Percentiles rank a stretch among this genome's conserved stretches.
phyloP scores from a whole-genome alignment of 2,329 filamentous ascomycete species.

The Verticillium longisporum region DNA sequence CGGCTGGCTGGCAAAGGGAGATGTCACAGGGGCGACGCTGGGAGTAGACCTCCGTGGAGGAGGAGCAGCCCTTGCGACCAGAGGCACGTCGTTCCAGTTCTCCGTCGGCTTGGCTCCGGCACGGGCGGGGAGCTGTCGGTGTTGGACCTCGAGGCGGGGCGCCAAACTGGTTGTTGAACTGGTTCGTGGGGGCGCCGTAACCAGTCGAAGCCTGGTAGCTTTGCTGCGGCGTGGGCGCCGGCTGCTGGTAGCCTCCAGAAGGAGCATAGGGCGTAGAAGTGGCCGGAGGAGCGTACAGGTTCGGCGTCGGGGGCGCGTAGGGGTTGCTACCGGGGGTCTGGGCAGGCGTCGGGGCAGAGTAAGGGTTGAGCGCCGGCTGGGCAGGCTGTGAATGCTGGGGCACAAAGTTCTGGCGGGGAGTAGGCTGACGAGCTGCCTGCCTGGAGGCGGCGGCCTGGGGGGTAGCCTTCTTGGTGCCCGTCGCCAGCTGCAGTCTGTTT shows the following conservation, averaged over 20 bases:
- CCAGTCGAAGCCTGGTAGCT: constrained; percentile 30
- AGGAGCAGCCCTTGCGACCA: constrained; percentile 65
- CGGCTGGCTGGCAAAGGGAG: constrained; percentile 68
- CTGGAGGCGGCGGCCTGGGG: constrained; percentile 25
- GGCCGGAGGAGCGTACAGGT: constrained; percentile 18
- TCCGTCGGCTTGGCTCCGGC: constrained; percentile 65
- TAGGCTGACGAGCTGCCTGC: constrained; percentile 10
- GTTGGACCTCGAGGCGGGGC: constrained; percentile 52
- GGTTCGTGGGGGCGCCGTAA: constrained; percentile 23
- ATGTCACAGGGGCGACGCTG: constrained; percentile 58
- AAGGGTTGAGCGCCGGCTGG: constrained; percentile 23
- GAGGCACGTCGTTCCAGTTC: constrained; percentile 92
- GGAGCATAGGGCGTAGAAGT: constrained; percentile 22
- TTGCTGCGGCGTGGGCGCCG: constrained; percentile 20
- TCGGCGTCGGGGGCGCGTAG: constrained; percentile 19
- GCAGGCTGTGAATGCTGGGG: neutral
- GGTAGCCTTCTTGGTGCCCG: constrained; percentile 49
- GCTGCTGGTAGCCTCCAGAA: constrained; percentile 49
- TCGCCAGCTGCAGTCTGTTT: constrained; percentile 74
- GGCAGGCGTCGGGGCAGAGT: constrained; percentile 19
- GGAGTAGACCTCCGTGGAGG: constrained; percentile 70
- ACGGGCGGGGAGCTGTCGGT: constrained; percentile 58
- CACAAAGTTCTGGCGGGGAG: constrained; percentile 15
- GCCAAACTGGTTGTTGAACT: constrained; percentile 14
- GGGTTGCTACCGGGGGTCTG: constrained; percentile 11